phyloP scores from a whole-genome alignment of 78 protist species.

The Protostelium mycophagum region DNA sequence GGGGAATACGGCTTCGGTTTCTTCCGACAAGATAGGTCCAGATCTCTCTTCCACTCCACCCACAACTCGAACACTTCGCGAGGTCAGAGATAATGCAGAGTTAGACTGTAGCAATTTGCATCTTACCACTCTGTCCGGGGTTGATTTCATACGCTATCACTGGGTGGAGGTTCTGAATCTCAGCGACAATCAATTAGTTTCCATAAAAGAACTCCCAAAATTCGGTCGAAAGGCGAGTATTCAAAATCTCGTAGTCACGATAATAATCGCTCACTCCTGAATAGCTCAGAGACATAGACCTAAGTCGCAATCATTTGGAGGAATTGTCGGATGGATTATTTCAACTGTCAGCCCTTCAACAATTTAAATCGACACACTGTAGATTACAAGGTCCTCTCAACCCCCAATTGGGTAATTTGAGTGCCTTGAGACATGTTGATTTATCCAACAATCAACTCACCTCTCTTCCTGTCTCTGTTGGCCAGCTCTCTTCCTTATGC shows the following conservation, averaged over 20 bases:
- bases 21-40: too few species aligned
- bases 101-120: not conserved
- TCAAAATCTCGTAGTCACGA: not conserved
- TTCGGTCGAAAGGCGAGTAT: not conserved
- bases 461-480: slow-evolving; percentile 32
- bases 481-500: slow-evolving; percentile 5
- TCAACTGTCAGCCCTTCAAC: not conserved
- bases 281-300: not conserved
- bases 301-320: not conserved
- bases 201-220: not conserved
- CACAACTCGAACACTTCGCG: too few species aligned
- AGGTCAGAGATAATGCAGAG: not conserved
- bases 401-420: not conserved
- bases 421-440: slow-evolving; percentile 11
- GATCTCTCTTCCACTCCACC: too few species aligned
- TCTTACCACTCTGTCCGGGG: not conserved
- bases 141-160: not conserved
- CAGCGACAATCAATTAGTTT: not conserved
- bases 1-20: too few species aligned
- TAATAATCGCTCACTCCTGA: not conserved
- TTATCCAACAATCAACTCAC: slow-evolving; percentile 29
- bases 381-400: not conserved
- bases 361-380: not conserved
- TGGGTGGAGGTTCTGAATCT: not conserved
- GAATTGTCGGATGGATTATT: not conserved